phyloP scores from a whole-genome alignment of 2,329 filamentous ascomycete species.

The Huntiella savannae region DNA sequence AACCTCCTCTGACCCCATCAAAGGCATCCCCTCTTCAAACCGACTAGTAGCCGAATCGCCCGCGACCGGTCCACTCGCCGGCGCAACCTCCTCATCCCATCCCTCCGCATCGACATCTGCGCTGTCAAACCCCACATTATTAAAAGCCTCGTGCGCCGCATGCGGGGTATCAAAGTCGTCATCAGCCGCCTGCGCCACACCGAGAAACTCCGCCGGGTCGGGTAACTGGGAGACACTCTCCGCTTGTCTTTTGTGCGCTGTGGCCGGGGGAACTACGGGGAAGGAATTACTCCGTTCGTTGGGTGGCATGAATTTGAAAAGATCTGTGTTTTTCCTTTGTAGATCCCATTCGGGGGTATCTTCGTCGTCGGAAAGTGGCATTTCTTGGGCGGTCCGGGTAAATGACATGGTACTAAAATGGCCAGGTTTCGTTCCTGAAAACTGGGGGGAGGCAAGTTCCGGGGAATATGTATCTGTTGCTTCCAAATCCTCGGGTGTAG shows the following conservation, averaged over 20 bases:
- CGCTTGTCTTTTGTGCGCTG: slow-evolving; percentile 2
- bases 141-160: slow-evolving; percentile 3
- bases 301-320: slow-evolving; percentile 39
- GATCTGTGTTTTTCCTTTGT: slow-evolving; percentile 32
- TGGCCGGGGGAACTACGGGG: slow-evolving; percentile 29
- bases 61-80: no score
- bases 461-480: slow-evolving; percentile 2
- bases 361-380: slow-evolving; percentile 39
- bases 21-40: slow-evolving; percentile 50
- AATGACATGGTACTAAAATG: slow-evolving; percentile 45
- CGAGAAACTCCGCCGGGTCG: slow-evolving; percentile 2
- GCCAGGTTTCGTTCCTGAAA: slow-evolving; percentile 23
- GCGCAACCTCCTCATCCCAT: slow-evolving; percentile 6
- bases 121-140: neutral
- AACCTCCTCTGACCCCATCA: slow-evolving; percentile 24
- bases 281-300: slow-evolving; percentile 44
- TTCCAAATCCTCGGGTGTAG: neutral
- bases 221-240: neutral
- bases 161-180: slow-evolving; percentile 10
- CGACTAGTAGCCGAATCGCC: slow-evolving; percentile 32
- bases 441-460: slow-evolving; percentile 5
- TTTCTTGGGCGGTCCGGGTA: slow-evolving; percentile 41
- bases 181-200: slow-evolving; percentile 1
- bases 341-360: slow-evolving; percentile 40
- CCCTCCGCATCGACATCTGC: slow-evolving; percentile 3